Conservation (phyloP, 371 early-diverging fungal species). For the Nematocida parisii region DNA sequence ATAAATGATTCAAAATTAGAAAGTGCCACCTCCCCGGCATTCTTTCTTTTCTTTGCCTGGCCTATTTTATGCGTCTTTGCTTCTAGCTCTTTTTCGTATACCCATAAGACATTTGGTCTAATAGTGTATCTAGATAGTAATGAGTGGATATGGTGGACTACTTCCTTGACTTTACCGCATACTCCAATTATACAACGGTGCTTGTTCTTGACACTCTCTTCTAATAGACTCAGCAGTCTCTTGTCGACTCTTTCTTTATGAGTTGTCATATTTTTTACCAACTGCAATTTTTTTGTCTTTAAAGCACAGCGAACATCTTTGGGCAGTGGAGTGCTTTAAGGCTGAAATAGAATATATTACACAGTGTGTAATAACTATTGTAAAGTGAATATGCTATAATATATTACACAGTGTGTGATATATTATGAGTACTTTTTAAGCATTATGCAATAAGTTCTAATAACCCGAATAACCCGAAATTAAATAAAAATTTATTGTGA, state of each 20-base stretch:
- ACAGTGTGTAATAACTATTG: too few species aligned
- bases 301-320: not conserved
- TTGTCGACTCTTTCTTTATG: constrained; percentile 24
- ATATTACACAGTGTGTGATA: too few species aligned
- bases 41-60: constrained; percentile 14
- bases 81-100: constrained; percentile 60
- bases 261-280: constrained; percentile 18
- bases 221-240: constrained; percentile 36
- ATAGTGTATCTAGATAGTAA: constrained; percentile 43
- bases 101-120: constrained; percentile 60
- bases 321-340: too few species aligned
- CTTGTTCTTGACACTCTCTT: constrained; percentile 41
- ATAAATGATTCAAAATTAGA: constrained; percentile 57
- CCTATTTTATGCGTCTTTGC: constrained; percentile 44
- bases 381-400: too few species aligned
- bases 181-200: constrained; percentile 64
- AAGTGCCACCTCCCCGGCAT: constrained; percentile 33
- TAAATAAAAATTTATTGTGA: too few species aligned
- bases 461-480: too few species aligned
- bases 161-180: constrained; percentile 54
- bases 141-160: constrained; percentile 55
- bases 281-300: constrained; percentile 13
- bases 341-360: too few species aligned
- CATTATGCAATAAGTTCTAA: too few species aligned
- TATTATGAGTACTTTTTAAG: too few species aligned